Conservation (phyloP, 495 filamentous ascomycete genomes). For the Daldinia vernicosa region DNA sequence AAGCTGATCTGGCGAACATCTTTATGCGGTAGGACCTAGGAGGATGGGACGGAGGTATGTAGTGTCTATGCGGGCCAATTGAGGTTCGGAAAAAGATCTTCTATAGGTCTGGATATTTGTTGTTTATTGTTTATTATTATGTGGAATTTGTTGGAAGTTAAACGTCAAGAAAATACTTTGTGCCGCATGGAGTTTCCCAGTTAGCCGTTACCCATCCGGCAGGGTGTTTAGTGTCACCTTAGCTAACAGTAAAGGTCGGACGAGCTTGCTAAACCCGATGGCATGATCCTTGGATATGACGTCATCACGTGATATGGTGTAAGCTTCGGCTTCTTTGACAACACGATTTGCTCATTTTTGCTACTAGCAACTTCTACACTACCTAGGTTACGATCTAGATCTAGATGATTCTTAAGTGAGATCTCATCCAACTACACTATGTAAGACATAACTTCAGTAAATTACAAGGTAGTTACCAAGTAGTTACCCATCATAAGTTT, state of each 20-base stretch:
- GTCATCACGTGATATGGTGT: slow-evolving; percentile 43
- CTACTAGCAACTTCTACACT: not conserved
- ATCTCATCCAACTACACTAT: too few species aligned
- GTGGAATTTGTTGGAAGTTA: not conserved
- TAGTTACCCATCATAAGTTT: not conserved
- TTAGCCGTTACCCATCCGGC: not conserved
- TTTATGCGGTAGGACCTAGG: slow-evolving; percentile 2
- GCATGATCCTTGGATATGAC: slow-evolving; percentile 36
- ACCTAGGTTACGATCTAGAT: not conserved
- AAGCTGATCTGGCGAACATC: slow-evolving; percentile 58
- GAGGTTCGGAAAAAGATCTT: slow-evolving; percentile 1
- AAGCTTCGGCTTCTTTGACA: slow-evolving; percentile 17
- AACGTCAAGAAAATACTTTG: not conserved
- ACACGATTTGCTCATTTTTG: not conserved
- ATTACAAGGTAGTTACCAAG: too few species aligned
- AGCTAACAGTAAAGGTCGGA: slow-evolving; percentile 13
- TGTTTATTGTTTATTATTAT: too few species aligned
- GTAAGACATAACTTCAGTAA: not conserved
- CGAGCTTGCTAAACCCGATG: slow-evolving; percentile 32
- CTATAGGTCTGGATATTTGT: slow-evolving; percentile 11
- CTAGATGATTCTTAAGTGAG: not conserved
- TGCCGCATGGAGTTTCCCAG: not conserved
- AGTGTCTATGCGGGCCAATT: slow-evolving; percentile 11
- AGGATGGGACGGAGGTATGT: not conserved
- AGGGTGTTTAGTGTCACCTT: not conserved